These are phyloP conservation scores for Fusarium sarcochroum DNA, from an alignment of 2,329 filamentous ascomycete species.

Conservation along the genomic window DNA sequence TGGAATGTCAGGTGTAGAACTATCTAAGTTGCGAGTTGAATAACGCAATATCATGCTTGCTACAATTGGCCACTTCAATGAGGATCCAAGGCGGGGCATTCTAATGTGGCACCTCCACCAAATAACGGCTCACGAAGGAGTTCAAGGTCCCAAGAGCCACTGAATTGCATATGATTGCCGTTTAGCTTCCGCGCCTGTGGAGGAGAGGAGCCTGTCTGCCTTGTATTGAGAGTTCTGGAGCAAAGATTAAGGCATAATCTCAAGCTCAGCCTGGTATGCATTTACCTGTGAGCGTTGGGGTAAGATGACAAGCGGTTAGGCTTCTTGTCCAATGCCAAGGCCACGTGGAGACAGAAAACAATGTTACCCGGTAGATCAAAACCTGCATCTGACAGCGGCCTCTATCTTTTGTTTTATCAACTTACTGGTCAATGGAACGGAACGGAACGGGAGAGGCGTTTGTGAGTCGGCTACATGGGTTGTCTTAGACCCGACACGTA, in stretches of 20 bases:
- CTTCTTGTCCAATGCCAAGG: constrained; percentile 41
- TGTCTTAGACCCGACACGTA: background rate
- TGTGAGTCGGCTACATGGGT: constrained; percentile 5
- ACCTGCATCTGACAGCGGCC: constrained; percentile 18
- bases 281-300: background rate
- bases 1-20: no score
- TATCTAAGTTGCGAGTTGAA: background rate
- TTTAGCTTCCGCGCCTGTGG: background rate
- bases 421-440: constrained; percentile 24
- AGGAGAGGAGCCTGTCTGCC: background rate
- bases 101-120: constrained; percentile 9
- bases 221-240: background rate
- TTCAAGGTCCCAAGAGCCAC: constrained; percentile 19
- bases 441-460: constrained; percentile 40
- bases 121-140: constrained; percentile 5
- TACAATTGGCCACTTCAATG: background rate
- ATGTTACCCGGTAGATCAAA: constrained; percentile 13
- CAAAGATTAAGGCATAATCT: background rate
- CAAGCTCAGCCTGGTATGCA: background rate
- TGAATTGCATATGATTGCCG: background rate
- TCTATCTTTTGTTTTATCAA: constrained; percentile 6
- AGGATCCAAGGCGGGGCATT: background rate
- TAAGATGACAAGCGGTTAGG: constrained; percentile 12
- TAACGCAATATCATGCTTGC: background rate
- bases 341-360: constrained; percentile 42